Evolutionary conservation across 2,329 filamentous ascomycete species (phyloP), one percentile per base, ranked within the genome.

Genomic region (Scedosporium apiospermum): DNA sequence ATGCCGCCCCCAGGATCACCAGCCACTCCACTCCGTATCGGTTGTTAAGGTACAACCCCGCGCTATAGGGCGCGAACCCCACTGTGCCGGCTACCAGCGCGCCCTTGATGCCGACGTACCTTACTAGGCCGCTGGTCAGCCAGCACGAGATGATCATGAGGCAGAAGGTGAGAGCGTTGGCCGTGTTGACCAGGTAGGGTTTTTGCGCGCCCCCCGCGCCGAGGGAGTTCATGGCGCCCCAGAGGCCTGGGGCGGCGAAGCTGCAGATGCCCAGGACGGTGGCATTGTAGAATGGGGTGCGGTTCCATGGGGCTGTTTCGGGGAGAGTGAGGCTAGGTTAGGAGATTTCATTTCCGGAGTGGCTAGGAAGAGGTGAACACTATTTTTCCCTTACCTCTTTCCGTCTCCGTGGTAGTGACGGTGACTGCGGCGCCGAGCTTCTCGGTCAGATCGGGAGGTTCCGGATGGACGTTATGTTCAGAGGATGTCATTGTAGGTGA

Each of bases 61-160:
- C 88, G 0, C 88, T 87, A 65, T 83, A 91, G 0, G 87, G 87
- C 2, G 88, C 86, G 66, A 88, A 91, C 0, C 88, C 88, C 51
- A 89, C 74, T 4, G 51, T 30, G 57, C 89, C 88, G 51, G 90
- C 78, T 16, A 90, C 82, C 16, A 92, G 73, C 0, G 88, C 83
- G 60, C 84, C 83, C 68, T 89, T 89, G 65, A 92, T 88, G 0
- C 89, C 89, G 51, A 91, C 82, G 55, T 83, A 85, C 30, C 82
- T 81, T 0, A 90, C 86, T 6, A 91, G 72, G 0, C 82, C 77
- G 61, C 84, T 86, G 0, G 83, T 83, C 57, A 90, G 82, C 68
- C 81, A 85, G 69, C 88, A 90, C 0, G 86, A 88, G 0, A 91
- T 69, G 0, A 90, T 85, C 88, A 90, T 90, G 6, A 90, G 78